Conservation (phyloP, 2,329 filamentous ascomycete genomes). For the Pseudogymnoascus sp. region DNA sequence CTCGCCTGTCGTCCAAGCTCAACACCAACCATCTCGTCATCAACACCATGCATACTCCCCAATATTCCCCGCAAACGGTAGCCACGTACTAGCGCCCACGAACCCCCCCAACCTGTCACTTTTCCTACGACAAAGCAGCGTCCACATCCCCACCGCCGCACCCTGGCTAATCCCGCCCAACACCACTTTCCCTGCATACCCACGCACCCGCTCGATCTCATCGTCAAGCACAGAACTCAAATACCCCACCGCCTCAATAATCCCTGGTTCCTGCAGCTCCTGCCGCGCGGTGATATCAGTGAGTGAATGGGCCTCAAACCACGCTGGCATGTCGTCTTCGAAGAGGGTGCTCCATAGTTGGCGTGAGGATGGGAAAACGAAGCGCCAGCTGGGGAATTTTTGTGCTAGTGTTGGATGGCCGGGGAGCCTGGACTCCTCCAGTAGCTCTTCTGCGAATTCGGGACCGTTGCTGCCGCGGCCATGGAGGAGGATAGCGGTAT, state of each 20-base stretch:
- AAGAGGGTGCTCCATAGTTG: slow-evolving; percentile 36
- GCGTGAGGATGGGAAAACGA: slow-evolving; percentile 43
- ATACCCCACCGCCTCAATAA: slow-evolving; percentile 34
- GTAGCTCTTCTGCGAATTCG: slow-evolving; percentile 29
- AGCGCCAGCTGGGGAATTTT: slow-evolving; percentile 35
- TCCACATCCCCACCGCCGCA: slow-evolving; percentile 38
- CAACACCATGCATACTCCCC: slow-evolving; percentile 31
- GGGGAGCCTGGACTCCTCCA: slow-evolving; percentile 19
- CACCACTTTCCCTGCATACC: slow-evolving; percentile 32
- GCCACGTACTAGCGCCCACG: slow-evolving; percentile 40
- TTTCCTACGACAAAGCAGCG: slow-evolving; percentile 29
- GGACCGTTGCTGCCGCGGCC: slow-evolving; percentile 32
- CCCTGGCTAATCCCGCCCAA: slow-evolving; percentile 46
- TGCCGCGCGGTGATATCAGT: slow-evolving; percentile 33
- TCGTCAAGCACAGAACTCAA: slow-evolving; percentile 28
- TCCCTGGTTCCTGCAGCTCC: slow-evolving; percentile 37
- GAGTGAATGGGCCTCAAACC: slow-evolving; percentile 41
- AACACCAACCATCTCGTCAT: slow-evolving; percentile 36
- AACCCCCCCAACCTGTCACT: slow-evolving; percentile 31
- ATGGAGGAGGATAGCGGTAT: slow-evolving; percentile 35
- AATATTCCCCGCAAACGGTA: slow-evolving; percentile 34
- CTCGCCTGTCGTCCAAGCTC: slow-evolving; percentile 30
- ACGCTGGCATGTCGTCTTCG: slow-evolving; percentile 38
- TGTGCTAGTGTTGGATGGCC: slow-evolving; percentile 21
- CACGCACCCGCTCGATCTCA: slow-evolving; percentile 27